Percentiles rank a stretch among this genome's conserved stretches.
These are phyloP conservation scores for Xerocomellus dryophilus DNA, from an alignment of 768 basidiomycete species.

Conservation along the genomic window DNA sequence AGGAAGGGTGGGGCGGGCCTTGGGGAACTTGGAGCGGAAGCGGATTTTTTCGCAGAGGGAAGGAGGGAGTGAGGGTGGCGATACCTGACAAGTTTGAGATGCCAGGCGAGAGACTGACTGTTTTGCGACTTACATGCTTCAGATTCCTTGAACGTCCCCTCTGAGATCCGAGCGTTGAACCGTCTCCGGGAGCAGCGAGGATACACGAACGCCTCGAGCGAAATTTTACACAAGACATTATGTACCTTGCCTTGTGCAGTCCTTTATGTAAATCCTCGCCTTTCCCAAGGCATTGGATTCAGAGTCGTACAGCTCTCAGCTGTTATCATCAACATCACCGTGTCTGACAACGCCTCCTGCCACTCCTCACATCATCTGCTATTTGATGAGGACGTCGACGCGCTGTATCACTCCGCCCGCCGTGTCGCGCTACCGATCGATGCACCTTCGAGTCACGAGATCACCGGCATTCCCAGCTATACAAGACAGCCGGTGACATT, in stretches of 20 bases:
- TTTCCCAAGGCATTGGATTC: conserved; percentile 22
- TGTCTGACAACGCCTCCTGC: not conserved
- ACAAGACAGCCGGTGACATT: too few species aligned
- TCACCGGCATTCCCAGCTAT: too few species aligned
- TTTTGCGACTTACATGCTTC: conserved; percentile 24
- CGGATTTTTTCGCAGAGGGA: conserved; percentile 23
- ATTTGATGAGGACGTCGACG: not conserved
- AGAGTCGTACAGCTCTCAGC: conserved; percentile 3
- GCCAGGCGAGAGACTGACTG: not conserved
- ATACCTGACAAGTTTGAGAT: conserved; percentile 13
- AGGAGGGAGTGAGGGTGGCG: conserved; percentile 23
- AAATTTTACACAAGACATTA: conserved; percentile 14
- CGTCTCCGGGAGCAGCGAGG: not conserved
- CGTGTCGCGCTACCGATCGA: not conserved
- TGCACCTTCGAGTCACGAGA: too few species aligned
- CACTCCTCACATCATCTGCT: not conserved
- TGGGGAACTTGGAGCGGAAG: conserved; percentile 28
- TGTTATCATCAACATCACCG: not conserved
- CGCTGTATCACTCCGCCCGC: not conserved
- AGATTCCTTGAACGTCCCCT: not conserved
- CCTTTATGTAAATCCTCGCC: conserved; percentile 29
- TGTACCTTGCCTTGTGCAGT: conserved; percentile 13
- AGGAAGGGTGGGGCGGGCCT: conserved; percentile 9
- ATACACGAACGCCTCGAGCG: not conserved
- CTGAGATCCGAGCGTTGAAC: not conserved